phyloP scores from a whole-genome alignment of 2,329 filamentous ascomycete genomes.

The Diplodia scrobiculata region DNA sequence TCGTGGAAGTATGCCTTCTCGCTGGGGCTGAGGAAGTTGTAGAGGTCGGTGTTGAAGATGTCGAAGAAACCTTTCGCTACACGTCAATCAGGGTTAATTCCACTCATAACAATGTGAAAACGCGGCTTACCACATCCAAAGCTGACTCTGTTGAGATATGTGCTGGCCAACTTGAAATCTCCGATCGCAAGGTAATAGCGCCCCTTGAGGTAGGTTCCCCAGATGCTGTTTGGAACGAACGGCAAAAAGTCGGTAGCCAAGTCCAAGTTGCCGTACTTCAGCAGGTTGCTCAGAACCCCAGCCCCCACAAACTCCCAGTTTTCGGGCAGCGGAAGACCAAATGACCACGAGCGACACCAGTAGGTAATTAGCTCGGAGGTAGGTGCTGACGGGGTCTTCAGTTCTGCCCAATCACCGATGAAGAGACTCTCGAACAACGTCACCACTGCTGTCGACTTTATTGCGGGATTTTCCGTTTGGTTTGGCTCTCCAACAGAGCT shows the following conservation, averaged over 20 bases:
- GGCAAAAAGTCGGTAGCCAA: conserved; percentile 67
- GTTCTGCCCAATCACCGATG: conserved; percentile 38
- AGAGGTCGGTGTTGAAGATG: conserved; percentile 48
- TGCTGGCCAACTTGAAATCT: conserved; percentile 71
- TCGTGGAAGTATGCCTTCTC: conserved; percentile 69
- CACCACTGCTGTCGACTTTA: conserved; percentile 30
- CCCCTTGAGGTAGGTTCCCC: conserved; percentile 78
- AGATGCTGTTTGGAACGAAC: conserved; percentile 60
- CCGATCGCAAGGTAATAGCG: conserved; percentile 73
- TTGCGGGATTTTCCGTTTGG: conserved; percentile 22
- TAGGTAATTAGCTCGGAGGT: conserved; percentile 46
- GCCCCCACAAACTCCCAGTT: conserved; percentile 42
- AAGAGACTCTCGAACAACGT: conserved; percentile 47
- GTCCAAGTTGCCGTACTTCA: conserved; percentile 48
- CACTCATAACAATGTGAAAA: not conserved
- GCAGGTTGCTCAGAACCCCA: conserved; percentile 50
- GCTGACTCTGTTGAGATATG: conserved; percentile 79
- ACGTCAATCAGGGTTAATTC: conserved; percentile 33
- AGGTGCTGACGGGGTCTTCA: conserved; percentile 40
- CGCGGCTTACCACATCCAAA: conserved; percentile 72
- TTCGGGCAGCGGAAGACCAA: conserved; percentile 32
- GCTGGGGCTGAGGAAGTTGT: conserved; percentile 71
- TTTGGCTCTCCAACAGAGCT: conserved; percentile 10
- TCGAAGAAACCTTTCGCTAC: conserved; percentile 42
- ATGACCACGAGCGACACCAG: conserved; percentile 52